Base-by-base conservation (phyloP, 768 basidiomycete species). In the Boletus subparvulus region DNA sequence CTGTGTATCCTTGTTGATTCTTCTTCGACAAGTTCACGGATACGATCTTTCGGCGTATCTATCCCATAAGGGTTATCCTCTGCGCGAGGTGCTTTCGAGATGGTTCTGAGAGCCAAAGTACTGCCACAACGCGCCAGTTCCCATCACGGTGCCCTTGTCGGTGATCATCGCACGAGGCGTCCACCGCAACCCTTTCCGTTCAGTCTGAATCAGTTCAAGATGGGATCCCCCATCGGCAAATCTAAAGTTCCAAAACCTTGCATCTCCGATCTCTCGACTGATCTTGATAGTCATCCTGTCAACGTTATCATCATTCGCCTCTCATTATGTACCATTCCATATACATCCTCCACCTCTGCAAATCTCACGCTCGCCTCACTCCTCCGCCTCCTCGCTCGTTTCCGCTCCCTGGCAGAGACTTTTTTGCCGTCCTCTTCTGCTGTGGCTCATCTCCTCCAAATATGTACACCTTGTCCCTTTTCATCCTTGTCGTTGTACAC, bases 1-100 rank as follows among this genome's bases (percentile, higher is more conserved):
- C 59, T 72, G 70, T 70, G 66, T 70, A 52, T 64, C 7, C 64
- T 64, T 70, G 69, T 70, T 70, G 68, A 68, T 42, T 54, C 53
- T 63, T 56, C 61, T 61, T 55, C 47, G 49, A 45, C 59, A 10
- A 54, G 56, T 58, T 58, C 46, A 54, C 63, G 53, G 50, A 52
- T 47, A 61, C 61, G 60, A 62, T 66, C 58, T 57, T 11, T 64
- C 69, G 71, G 71, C 55, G 67, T 69, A 61, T 52, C 58, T 50
- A 66, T 73, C 52, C 70, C 65, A 70, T 63, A 73, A 60, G 47
- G 44, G 70, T 46, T 44, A 19, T 55, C 49, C 70, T 71, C 71
- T 64, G 64, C 44, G 58, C 26, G 42, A 54, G 45, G 59, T 65
- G 67, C 66, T 60, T 50, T 55, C 54, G 52, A 59, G 52, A 55